These are phyloP conservation scores for Candida neerlandica DNA, from an alignment of 1,139 yeast genomes.

Conservation along the genomic window DNA sequence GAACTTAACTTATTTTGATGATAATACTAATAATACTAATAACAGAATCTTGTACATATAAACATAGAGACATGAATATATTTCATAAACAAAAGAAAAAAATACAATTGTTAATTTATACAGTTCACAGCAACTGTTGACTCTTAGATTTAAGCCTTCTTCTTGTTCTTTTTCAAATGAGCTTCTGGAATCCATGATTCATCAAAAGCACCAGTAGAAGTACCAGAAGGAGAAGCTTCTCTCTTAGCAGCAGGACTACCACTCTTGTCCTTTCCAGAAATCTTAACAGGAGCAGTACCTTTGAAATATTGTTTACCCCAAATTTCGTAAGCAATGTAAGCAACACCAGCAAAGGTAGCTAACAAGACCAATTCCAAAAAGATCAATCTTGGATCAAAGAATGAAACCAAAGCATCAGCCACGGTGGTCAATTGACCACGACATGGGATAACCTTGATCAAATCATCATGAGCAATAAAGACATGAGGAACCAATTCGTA, in stretches of 20 bases:
- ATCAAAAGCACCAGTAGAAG: conserved; percentile 30
- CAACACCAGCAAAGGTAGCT: conserved; percentile 52
- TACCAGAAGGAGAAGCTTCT: conserved; percentile 30
- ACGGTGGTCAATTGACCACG: conserved; percentile 60
- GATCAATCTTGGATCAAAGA: conserved; percentile 73
- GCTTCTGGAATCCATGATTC: conserved; percentile 40
- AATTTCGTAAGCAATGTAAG: conserved; percentile 47
- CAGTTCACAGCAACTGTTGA: neutral
- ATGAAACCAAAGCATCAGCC: conserved; percentile 66
- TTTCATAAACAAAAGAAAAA: neutral
- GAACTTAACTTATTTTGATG: neutral
- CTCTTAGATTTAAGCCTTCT: conserved; percentile 31
- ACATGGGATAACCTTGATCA: conserved; percentile 59
- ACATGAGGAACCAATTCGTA: conserved; percentile 65
- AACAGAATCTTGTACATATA: neutral
- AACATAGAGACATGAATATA: neutral
- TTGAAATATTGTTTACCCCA: conserved; percentile 48
- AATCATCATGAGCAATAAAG: conserved; percentile 53
- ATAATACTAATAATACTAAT: neutral
- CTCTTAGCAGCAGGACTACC: conserved; percentile 28
- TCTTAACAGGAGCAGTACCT: conserved; percentile 39
- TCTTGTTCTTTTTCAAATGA: conserved; percentile 34
- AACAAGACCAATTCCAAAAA: conserved; percentile 59
- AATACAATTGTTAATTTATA: neutral
- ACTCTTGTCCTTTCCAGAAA: conserved; percentile 19